Percentiles rank a stretch among this genome's conserved stretches.
Evolutionary conservation across 1,284 basidiomycete genomes (phyloP).

Genomic region (Apiotrichum gracile): DNA sequence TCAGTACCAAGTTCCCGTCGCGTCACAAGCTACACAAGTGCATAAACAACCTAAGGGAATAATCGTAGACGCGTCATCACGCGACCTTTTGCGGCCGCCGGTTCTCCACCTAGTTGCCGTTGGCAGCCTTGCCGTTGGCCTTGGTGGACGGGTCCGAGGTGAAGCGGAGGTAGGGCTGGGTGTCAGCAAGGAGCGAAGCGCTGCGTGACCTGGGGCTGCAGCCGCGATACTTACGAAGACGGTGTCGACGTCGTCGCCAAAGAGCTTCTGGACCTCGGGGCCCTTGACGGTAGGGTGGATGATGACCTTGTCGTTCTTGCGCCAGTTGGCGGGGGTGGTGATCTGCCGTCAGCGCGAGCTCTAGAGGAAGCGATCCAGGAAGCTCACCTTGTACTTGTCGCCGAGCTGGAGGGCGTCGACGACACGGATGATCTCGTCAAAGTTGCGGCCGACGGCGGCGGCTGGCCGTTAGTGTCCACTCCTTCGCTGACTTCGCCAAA

Average conservation of each 20-base stretch:
- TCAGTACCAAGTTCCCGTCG: too few species aligned
- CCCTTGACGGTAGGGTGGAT: conserved; percentile 81
- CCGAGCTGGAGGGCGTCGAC: conserved; percentile 86
- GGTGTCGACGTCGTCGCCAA: conserved; percentile 49
- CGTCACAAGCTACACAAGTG: too few species aligned
- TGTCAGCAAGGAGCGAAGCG: too few species aligned
- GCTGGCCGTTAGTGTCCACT: conserved; percentile 40
- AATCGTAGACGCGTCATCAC: too few species aligned
- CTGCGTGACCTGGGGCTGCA: too few species aligned
- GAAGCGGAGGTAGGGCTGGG: conserved; percentile 52
- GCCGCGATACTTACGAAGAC: conserved; percentile 49
- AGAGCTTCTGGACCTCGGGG: conserved; percentile 74
- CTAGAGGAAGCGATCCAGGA: too few species aligned
- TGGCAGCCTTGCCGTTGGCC: not conserved
- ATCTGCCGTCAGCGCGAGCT: too few species aligned
- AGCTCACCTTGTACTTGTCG: conserved; percentile 62
- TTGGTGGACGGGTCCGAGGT: conserved; percentile 45
- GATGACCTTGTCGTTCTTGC: conserved; percentile 73
- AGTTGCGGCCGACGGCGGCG: conserved; percentile 59
- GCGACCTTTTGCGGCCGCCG: too few species aligned
- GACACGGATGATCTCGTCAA: conserved; percentile 77
- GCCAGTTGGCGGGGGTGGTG: conserved; percentile 6
- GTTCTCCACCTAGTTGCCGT: not conserved
- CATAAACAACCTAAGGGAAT: too few species aligned
- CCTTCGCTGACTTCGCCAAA: too few species aligned